Conservation (phyloP, 805 yeast species). For the Blastobotrys attinorum region DNA sequence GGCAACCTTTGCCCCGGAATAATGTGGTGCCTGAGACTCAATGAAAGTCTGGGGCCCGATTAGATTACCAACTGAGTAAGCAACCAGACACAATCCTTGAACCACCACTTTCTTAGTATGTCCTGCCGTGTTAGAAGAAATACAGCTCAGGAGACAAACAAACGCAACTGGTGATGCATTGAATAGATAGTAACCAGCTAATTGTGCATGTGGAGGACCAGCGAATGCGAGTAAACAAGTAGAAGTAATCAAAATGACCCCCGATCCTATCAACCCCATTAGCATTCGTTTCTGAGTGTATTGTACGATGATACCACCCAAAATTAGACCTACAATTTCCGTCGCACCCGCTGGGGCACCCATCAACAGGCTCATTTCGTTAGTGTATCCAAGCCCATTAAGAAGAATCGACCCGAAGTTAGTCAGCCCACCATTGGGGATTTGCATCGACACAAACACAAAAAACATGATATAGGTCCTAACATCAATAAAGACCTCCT, state of each 20-base stretch:
- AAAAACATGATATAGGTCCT: conserved; percentile 42
- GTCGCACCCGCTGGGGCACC: conserved; percentile 10
- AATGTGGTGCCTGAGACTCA: conserved; percentile 49
- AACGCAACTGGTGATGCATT: conserved; percentile 7
- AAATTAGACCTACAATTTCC: conserved; percentile 8
- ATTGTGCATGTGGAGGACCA: conserved; percentile 10
- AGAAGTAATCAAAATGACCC: conserved; percentile 38
- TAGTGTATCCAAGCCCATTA: conserved; percentile 6
- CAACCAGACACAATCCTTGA: conserved; percentile 51
- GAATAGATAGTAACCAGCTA: conserved; percentile 12
- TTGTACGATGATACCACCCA: conserved; percentile 6
- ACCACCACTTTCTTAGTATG: conserved; percentile 62
- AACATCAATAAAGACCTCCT: conserved; percentile 42
- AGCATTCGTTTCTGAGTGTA: conserved; percentile 10
- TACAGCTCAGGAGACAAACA: conserved; percentile 9
- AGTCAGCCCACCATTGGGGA: conserved; percentile 49
- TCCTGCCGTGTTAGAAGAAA: conserved; percentile 51
- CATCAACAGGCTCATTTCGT: conserved; percentile 10
- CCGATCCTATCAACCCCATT: conserved; percentile 40
- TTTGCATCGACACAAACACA: conserved; percentile 32
- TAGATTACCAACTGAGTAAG: conserved; percentile 60
- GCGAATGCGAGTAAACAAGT: conserved; percentile 17
- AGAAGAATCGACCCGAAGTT: conserved; percentile 39
- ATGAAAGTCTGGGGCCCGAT: conserved; percentile 70
- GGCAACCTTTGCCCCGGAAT: conserved; percentile 47